Conservation (phyloP, 2,329 filamentous ascomycete genomes). For the Bretziella fagacearum region DNA sequence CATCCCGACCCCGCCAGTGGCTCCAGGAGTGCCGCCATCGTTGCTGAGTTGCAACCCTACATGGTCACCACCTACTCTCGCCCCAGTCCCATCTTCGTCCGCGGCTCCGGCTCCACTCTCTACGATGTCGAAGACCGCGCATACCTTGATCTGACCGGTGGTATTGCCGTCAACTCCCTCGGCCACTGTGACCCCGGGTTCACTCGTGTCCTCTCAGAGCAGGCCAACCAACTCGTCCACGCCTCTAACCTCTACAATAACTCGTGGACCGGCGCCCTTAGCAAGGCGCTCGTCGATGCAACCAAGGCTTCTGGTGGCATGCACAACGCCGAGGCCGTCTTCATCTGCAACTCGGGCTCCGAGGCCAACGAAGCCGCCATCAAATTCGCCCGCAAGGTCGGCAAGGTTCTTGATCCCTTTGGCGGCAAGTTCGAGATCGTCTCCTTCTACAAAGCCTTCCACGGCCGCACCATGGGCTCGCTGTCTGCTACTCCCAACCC, state of each 20-base stretch:
- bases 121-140: constrained; percentile 79
- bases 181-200: constrained; percentile 80
- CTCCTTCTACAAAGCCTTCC: constrained; percentile 83
- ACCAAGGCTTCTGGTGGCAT: constrained; percentile 68
- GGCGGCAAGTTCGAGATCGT: constrained; percentile 69
- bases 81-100: constrained; percentile 75
- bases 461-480: constrained; percentile 89
- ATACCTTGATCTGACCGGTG: constrained; percentile 89
- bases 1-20: constrained; percentile 58
- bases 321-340: constrained; percentile 62
- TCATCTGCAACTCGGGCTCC: constrained; percentile 89
- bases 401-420: constrained; percentile 54
- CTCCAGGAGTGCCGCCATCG: constrained; percentile 57
- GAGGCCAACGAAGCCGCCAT: constrained; percentile 97
- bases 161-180: constrained; percentile 86
- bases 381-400: constrained; percentile 88
- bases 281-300: constrained; percentile 65
- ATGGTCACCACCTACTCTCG: constrained; percentile 96
- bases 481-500: constrained; percentile 94
- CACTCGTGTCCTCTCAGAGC: constrained; percentile 55
- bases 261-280: constrained; percentile 81
- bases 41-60: constrained; percentile 60
- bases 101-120: constrained; percentile 70
- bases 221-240: constrained; percentile 69
- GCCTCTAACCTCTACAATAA: constrained; percentile 96